Percentiles rank a stretch among this genome's conserved stretches.
These are phyloP conservation scores for Leucogyrophana mollusca DNA, from an alignment of 768 basidiomycete genomes.

Conservation along the genomic window DNA sequence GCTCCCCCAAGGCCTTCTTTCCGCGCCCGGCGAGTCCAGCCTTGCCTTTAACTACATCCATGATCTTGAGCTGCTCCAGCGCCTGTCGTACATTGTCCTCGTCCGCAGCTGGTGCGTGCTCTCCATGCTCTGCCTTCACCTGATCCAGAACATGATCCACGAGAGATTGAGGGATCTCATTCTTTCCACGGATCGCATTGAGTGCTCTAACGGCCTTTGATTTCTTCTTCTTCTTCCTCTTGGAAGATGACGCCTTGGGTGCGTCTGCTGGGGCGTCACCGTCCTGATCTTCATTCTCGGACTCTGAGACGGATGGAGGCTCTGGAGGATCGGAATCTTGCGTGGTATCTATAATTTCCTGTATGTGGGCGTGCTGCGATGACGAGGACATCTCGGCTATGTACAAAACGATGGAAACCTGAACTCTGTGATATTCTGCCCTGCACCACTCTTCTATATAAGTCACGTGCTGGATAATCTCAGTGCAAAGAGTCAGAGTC, in stretches of 20 bases:
- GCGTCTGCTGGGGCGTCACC: slow-evolving; percentile 10
- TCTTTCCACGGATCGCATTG: slow-evolving; percentile 45
- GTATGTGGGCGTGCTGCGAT: slow-evolving; percentile 38
- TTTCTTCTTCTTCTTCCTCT: slow-evolving; percentile 89
- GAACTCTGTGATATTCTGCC: too few relatives aligned
- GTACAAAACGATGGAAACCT: too few relatives aligned
- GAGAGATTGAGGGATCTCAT: slow-evolving; percentile 57
- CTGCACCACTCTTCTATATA: too few relatives aligned
- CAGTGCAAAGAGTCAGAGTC: neutral
- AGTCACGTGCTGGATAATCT: too few relatives aligned
- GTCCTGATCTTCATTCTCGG: slow-evolving; percentile 23
- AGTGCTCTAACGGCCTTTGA: slow-evolving; percentile 61
- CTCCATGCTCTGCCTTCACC: slow-evolving; percentile 59
- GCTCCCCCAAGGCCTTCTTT: slow-evolving; percentile 80
- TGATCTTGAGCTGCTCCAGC: slow-evolving; percentile 76
- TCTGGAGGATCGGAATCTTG: slow-evolving; percentile 34
- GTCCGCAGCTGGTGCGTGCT: slow-evolving; percentile 44
- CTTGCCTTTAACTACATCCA: slow-evolving; percentile 85
- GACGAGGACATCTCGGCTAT: slow-evolving; percentile 26
- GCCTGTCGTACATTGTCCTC: slow-evolving; percentile 67
- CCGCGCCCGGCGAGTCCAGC: slow-evolving; percentile 71
- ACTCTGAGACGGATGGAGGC: slow-evolving; percentile 27
- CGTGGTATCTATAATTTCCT: slow-evolving; percentile 41
- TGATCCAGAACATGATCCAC: slow-evolving; percentile 67
- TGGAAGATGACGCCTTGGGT: slow-evolving; percentile 37